A percentile compares a stretch with the other conserved stretches of the same genome.
Conservation (phyloP, 768 basidiomycete genomes). For the Lactarius hengduanensis region DNA sequence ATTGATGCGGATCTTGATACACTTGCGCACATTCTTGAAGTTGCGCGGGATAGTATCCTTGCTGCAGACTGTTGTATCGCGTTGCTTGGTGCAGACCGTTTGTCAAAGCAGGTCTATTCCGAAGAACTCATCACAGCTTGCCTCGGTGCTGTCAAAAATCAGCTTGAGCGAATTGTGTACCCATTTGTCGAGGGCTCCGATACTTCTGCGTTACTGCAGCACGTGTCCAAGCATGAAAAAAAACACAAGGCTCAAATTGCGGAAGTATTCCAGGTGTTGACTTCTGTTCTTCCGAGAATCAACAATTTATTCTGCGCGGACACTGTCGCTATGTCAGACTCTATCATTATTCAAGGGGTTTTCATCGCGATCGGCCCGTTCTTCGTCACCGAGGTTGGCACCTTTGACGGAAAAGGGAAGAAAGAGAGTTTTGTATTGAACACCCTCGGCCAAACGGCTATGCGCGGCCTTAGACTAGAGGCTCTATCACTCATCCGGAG, state of each 20-base stretch:
- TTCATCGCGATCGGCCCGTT: constrained; percentile 95
- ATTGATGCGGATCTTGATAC: constrained; percentile 52
- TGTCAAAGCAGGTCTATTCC: constrained; percentile 93
- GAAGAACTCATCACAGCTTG: constrained; percentile 88
- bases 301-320: constrained; percentile 72
- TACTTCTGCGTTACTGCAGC: constrained; percentile 50
- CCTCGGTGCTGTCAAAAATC: constrained; percentile 73
- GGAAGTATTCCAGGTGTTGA: constrained; percentile 72
- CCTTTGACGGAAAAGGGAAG: constrained; percentile 54
- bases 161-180: constrained; percentile 75
- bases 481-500: constrained; percentile 81
- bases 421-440: constrained; percentile 58
- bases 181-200: constrained; percentile 77
- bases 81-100: constrained; percentile 70
- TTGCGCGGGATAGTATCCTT: constrained; percentile 68
- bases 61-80: constrained; percentile 85
- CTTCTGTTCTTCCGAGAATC: constrained; percentile 70
- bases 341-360: constrained; percentile 87
- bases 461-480: constrained; percentile 79
- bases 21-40: constrained; percentile 52
- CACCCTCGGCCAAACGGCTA: constrained; percentile 73
- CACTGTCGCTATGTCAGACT: constrained; percentile 78
- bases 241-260: constrained; percentile 50
- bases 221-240: constrained; percentile 44
- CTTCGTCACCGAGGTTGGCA: constrained; percentile 74